Percentiles rank a stretch among this genome's conserved stretches.
Conservation (phyloP, 1,284 basidiomycete species). For the Bjerkandera adusta region DNA sequence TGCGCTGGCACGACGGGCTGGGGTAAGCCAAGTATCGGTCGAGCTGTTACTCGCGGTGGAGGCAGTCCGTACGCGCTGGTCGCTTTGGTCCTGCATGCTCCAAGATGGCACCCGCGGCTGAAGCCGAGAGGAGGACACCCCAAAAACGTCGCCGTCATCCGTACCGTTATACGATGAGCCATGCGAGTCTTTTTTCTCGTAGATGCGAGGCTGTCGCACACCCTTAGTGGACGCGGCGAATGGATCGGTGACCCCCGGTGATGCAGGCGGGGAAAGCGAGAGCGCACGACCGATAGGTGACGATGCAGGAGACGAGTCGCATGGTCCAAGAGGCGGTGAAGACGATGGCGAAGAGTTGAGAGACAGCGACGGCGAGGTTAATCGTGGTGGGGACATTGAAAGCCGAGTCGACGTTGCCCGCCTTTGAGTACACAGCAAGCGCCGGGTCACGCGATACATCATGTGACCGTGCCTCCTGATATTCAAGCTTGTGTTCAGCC, state of each 20-base stretch:
- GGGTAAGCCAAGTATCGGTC: background rate
- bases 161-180: too few species aligned
- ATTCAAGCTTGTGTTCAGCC: too few species aligned
- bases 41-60: constrained; percentile 14
- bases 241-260: constrained; percentile 25
- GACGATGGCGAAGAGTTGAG: constrained; percentile 20
- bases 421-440: too few species aligned
- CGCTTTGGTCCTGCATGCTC: constrained; percentile 22
- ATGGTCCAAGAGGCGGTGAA: constrained; percentile 18
- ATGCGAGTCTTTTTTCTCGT: constrained; percentile 18
- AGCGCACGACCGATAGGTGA: constrained; percentile 18
- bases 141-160: background rate
- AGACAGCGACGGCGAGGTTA: constrained; percentile 6
- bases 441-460: too few species aligned
- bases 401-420: too few species aligned
- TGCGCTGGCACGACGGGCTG: background rate
- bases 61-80: constrained; percentile 6
- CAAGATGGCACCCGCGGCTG: constrained; percentile 11
- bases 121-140: background rate
- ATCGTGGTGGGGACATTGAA: too few species aligned
- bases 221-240: constrained; percentile 30
- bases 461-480: too few species aligned
- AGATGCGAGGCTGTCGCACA: constrained; percentile 21
- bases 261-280: constrained; percentile 20
- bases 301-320: constrained; percentile 24